These are phyloP conservation scores for Corynespora cassiicola DNA, from an alignment of 2,329 filamentous ascomycete species.

Conservation along the genomic window DNA sequence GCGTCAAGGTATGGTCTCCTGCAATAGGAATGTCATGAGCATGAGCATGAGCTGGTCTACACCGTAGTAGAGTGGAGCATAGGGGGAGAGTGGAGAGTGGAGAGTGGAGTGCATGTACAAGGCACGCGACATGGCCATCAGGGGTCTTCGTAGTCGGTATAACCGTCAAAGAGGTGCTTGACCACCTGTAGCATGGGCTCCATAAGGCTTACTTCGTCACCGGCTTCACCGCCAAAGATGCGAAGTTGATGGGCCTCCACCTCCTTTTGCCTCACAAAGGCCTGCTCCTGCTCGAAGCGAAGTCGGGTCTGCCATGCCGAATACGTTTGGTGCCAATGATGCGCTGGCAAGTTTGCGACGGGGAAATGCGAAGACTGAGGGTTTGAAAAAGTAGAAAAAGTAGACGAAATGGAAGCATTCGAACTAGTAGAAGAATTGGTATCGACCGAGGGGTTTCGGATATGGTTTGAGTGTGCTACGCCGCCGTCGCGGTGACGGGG, in stretches of 20 bases:
- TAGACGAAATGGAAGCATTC: slow-evolving; percentile 31
- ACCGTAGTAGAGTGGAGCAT: slow-evolving; percentile 4
- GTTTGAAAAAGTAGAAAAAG: slow-evolving; percentile 28
- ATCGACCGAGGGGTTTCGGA: slow-evolving; percentile 36
- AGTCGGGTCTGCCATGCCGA: slow-evolving; percentile 45
- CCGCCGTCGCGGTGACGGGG: slow-evolving; percentile 46
- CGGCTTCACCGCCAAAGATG: slow-evolving; percentile 52
- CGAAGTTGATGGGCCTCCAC: slow-evolving; percentile 46
- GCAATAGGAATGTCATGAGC: no score
- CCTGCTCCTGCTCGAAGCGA: slow-evolving; percentile 34
- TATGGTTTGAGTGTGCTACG: slow-evolving; percentile 33
- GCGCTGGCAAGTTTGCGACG: slow-evolving; percentile 21
- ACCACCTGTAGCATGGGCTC: slow-evolving; percentile 56
- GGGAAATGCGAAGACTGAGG: slow-evolving; percentile 14
- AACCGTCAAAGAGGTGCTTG: slow-evolving; percentile 52
- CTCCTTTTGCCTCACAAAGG: slow-evolving; percentile 30
- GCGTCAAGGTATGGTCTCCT: no score
- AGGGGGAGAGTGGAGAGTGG: slow-evolving; percentile 21
- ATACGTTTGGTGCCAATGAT: slow-evolving; percentile 47
- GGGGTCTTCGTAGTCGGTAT: slow-evolving; percentile 52
- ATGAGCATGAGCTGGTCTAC: no score
- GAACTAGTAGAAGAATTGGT: no score
- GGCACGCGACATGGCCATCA: slow-evolving; percentile 36
- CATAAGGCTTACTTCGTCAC: slow-evolving; percentile 50
- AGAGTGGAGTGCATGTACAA: slow-evolving; percentile 9